Conservation (phyloP, 192 early-diverging fungal species). For the Dispira simplex region DNA sequence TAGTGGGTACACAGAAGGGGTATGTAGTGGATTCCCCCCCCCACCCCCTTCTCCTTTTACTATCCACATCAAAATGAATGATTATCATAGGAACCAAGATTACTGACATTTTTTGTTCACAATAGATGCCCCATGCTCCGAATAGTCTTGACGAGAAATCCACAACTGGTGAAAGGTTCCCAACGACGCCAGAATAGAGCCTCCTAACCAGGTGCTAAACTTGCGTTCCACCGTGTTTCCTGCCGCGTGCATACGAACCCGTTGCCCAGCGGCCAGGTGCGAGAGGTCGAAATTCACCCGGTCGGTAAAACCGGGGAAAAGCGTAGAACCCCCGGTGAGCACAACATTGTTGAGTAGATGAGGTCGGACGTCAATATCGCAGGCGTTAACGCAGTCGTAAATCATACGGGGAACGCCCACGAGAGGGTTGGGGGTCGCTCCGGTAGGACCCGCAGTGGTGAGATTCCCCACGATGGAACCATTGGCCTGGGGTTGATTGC, state of each 20-base stretch:
- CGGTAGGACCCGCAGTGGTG: background rate
- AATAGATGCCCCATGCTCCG: slow-evolving; percentile 66
- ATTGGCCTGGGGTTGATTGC: background rate
- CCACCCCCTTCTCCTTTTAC: too few relatives aligned
- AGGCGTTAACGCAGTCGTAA: slow-evolving; percentile 47
- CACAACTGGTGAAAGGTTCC: slow-evolving; percentile 98
- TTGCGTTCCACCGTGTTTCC: slow-evolving; percentile 68
- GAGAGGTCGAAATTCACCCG: slow-evolving; percentile 59
- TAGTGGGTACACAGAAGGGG: too few relatives aligned
- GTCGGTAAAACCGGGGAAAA: slow-evolving; percentile 79
- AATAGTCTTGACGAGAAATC: slow-evolving; percentile 93
- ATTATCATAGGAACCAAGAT: background rate
- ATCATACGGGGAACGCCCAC: slow-evolving; percentile 61
- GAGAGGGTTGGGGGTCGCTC: slow-evolving; percentile 12
- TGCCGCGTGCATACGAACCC: slow-evolving; percentile 68
- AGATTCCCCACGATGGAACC: too few relatives aligned
- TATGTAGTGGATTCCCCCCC: too few relatives aligned
- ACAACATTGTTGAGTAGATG: slow-evolving; percentile 69
- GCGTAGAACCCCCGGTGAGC: slow-evolving; percentile 77
- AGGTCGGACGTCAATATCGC: slow-evolving; percentile 80
- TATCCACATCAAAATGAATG: too few relatives aligned
- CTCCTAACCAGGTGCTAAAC: slow-evolving; percentile 94
- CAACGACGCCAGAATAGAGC: slow-evolving; percentile 85
- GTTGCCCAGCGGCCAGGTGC: slow-evolving; percentile 43
- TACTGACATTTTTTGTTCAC: slow-evolving; percentile 80